These are phyloP conservation scores for Berkeleyomyces basicola DNA, from an alignment of 2,329 filamentous ascomycete species.

Conservation along the genomic window DNA sequence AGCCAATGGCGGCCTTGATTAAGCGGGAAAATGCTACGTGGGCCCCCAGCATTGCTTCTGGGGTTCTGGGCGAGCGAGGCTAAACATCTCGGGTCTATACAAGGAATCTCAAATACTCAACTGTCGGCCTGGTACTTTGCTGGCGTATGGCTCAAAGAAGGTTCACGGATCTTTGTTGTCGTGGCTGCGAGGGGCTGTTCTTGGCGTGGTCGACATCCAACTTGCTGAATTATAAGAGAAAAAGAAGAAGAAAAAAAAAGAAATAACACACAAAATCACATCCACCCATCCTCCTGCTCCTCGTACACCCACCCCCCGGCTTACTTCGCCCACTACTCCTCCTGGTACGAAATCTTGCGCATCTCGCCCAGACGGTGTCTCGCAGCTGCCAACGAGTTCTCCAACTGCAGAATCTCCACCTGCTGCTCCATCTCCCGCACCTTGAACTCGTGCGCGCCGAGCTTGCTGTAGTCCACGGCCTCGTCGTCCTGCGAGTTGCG, in stretches of 20 bases:
- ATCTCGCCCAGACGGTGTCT: conserved; percentile 83
- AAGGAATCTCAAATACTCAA: background rate
- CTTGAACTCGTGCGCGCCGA: conserved; percentile 94
- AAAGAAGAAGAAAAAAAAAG: background rate
- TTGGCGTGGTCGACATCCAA: background rate
- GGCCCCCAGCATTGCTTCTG: background rate
- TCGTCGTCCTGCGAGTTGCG: conserved; percentile 69
- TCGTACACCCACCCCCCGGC: background rate
- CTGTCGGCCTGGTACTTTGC: background rate
- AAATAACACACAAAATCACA: background rate
- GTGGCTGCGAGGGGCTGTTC: background rate
- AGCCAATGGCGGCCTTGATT: background rate
- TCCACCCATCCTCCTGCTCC: background rate
- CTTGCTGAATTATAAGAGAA: background rate
- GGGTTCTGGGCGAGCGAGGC: background rate
- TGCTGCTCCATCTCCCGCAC: conserved; percentile 98
- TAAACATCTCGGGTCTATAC: no score
- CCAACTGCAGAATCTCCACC: conserved; percentile 93
- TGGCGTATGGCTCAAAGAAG: no score
- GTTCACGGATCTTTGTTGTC: no score
- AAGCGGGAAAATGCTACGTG: background rate
- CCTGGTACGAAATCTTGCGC: conserved; percentile 90
- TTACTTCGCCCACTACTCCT: conserved; percentile 33
- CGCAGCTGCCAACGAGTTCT: conserved; percentile 68
- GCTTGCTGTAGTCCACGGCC: conserved; percentile 68